Evolutionary conservation across 805 yeast genomes (phyloP).

Genomic region (Candida nemodendra): DNA sequence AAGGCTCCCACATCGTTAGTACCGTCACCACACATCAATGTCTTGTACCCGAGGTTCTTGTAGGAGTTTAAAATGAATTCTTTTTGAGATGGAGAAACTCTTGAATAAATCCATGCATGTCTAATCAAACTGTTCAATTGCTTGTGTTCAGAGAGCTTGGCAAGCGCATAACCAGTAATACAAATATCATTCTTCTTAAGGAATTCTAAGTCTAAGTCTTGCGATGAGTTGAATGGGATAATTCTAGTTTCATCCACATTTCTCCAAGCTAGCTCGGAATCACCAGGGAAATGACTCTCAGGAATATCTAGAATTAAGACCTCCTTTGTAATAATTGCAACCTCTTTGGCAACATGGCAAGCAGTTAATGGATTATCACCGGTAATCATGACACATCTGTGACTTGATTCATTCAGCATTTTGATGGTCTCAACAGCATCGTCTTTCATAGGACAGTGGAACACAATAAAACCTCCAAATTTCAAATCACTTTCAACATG

Average conservation of each 20-base stretch:
- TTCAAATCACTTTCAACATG: conserved; percentile 69
- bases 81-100: conserved; percentile 95
- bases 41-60: conserved; percentile 85
- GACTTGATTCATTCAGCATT: conserved; percentile 93
- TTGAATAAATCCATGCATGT: conserved; percentile 95
- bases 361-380: conserved; percentile 99
- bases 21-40: conserved; percentile 99
- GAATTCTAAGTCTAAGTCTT: conserved; percentile 52
- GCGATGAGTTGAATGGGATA: conserved; percentile 63
- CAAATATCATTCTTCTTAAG: conserved; percentile 79
- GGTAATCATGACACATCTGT: conserved; percentile 95
- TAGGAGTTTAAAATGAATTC: conserved; percentile 83
- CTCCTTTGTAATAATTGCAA: conserved; percentile 78
- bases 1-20: conserved; percentile 99
- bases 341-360: conserved; percentile 94
- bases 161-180: conserved; percentile 88
- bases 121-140: conserved; percentile 74
- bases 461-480: conserved; percentile 92
- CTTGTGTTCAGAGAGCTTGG: conserved; percentile 59
- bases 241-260: conserved; percentile 73
- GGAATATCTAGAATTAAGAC: conserved; percentile 85
- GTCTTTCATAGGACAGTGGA: conserved; percentile 93
- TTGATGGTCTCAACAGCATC: conserved; percentile 89
- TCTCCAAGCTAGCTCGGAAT: conserved; percentile 74
- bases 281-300: conserved; percentile 57